A percentile compares a stretch with the other conserved stretches of the same genome.
These are phyloP conservation scores for Chaetomium strumarium DNA, from an alignment of 2,329 filamentous ascomycete species.

Conservation along the genomic window DNA sequence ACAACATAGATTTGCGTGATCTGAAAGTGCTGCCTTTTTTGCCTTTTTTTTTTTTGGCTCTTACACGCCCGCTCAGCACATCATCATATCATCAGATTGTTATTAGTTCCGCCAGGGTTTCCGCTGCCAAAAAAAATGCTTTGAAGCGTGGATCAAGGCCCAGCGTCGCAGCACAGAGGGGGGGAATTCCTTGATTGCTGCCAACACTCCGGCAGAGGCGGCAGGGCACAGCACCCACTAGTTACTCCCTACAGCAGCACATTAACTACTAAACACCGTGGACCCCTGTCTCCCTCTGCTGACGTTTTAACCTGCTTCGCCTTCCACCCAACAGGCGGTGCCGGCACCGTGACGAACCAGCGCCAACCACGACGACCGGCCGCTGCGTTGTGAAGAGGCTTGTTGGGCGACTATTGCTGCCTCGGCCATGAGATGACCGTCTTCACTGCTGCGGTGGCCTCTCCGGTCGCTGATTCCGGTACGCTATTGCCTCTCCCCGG, in stretches of 20 bases:
- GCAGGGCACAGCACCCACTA: not conserved
- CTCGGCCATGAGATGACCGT: slow-evolving; percentile 39
- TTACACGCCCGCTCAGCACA: no score
- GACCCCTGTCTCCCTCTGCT: slow-evolving; percentile 6
- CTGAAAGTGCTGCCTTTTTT: no score
- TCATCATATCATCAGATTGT: not conserved
- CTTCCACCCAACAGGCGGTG: slow-evolving; percentile 7
- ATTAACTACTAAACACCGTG: no score
- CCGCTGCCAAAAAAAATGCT: slow-evolving; percentile 3
- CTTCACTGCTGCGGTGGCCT: slow-evolving; percentile 34
- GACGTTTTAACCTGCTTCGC: slow-evolving; percentile 1
- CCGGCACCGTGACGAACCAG: not conserved
- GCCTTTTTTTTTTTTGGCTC: no score
- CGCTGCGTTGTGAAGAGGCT: slow-evolving; percentile 10
- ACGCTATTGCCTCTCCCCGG: slow-evolving; percentile 28
- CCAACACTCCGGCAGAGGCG: slow-evolving; percentile 10
- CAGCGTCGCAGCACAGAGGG: slow-evolving; percentile 1
- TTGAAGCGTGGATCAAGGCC: slow-evolving; percentile 9
- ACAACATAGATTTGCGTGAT: no score
- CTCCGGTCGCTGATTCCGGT: slow-evolving; percentile 36
- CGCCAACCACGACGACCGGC: slow-evolving; percentile 18
- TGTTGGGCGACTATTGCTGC: slow-evolving; percentile 8
- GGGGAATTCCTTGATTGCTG: slow-evolving; percentile 9
- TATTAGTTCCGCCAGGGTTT: not conserved
- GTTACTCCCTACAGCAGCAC: no score